These are phyloP conservation scores for Entomortierella lignicola DNA, from an alignment of 192 early-diverging fungal species.

Conservation along the genomic window DNA sequence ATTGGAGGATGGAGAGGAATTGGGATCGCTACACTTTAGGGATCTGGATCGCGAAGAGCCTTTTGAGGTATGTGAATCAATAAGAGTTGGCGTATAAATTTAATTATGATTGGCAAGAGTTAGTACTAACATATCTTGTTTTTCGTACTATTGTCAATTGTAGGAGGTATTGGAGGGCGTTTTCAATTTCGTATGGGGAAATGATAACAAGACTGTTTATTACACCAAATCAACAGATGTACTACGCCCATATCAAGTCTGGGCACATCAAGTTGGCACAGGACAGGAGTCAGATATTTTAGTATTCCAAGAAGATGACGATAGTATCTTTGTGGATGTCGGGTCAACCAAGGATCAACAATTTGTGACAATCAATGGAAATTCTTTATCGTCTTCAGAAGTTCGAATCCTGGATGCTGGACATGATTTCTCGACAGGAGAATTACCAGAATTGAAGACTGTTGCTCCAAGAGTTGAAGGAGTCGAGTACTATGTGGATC, in stretches of 20 bases:
- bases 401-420: constrained; percentile 65
- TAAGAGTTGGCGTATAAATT: too few species aligned
- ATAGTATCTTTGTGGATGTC: constrained; percentile 81
- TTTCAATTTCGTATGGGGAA: constrained; percentile 82
- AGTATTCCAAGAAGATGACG: constrained; percentile 72
- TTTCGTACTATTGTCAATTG: too few species aligned
- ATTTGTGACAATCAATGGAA: constrained; percentile 76
- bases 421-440: constrained; percentile 51
- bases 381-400: constrained; percentile 78
- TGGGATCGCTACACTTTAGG: constrained; percentile 63
- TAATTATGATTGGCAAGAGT: too few species aligned
- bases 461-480: constrained; percentile 66
- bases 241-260: constrained; percentile 72
- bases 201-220: constrained; percentile 63
- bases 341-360: constrained; percentile 77
- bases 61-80: constrained; percentile 54
- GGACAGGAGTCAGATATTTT: constrained; percentile 61
- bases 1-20: constrained; percentile 63
- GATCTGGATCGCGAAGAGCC: constrained; percentile 49
- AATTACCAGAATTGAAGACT: constrained; percentile 52
- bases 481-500: constrained; percentile 83
- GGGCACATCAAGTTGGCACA: constrained; percentile 64
- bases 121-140: constrained; percentile 6
- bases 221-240: constrained; percentile 79
- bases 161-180: constrained; percentile 59